phyloP scores from a whole-genome alignment of 495 filamentous ascomycete genomes.

The Podospora pseudoanserina region DNA sequence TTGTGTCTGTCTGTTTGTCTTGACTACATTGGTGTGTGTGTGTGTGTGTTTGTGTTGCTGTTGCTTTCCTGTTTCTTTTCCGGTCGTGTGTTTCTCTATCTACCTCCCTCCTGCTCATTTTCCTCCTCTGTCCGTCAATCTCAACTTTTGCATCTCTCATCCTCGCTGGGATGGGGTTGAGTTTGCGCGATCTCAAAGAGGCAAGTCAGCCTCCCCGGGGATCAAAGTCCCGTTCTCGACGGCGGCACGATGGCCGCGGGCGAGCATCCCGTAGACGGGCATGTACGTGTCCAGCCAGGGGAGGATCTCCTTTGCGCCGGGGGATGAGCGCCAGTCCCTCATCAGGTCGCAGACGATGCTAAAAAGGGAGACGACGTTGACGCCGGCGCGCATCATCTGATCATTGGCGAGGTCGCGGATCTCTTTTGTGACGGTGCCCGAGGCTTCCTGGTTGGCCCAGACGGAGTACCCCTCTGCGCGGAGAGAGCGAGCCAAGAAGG shows the following conservation, averaged over 20 bases:
- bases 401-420: conserved; percentile 56
- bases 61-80: background rate
- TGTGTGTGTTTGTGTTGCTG: no score
- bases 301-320: conserved; percentile 59
- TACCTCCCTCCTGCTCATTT: background rate
- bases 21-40: background rate
- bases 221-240: conserved; percentile 41
- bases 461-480: conserved; percentile 71
- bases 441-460: conserved; percentile 71
- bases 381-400: conserved; percentile 64
- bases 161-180: no score
- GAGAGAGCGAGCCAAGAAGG: conserved; percentile 70
- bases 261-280: conserved; percentile 45
- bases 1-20: background rate
- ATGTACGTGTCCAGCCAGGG: conserved; percentile 62
- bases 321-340: conserved; percentile 70
- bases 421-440: conserved; percentile 50
- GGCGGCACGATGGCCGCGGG: conserved; percentile 44
- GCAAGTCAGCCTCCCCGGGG: conserved; percentile 42
- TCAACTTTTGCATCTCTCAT: background rate
- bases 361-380: conserved; percentile 62
- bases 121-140: background rate
- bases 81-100: background rate
- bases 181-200: conserved; percentile 11
- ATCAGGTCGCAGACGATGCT: conserved; percentile 69